Conservation (phyloP, 2,329 filamentous ascomycete species). For the Fonsecaea erecta region DNA sequence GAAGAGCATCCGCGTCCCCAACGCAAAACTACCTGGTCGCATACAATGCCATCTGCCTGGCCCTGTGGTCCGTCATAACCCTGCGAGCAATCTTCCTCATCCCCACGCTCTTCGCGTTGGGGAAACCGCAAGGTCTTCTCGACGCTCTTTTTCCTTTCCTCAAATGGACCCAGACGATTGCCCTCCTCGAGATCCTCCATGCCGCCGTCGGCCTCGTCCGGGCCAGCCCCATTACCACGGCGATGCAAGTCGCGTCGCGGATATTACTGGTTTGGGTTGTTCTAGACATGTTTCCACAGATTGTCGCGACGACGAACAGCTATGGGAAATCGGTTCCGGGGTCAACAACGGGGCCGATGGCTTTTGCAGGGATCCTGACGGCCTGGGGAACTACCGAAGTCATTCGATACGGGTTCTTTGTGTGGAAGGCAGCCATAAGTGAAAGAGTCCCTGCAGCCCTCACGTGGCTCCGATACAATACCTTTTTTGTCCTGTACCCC, state of each 20-base stretch:
- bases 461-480: constrained; percentile 81
- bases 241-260: constrained; percentile 86
- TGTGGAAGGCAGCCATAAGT: constrained; percentile 65
- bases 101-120: constrained; percentile 56
- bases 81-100: constrained; percentile 67
- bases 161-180: constrained; percentile 77
- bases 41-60: constrained; percentile 81
- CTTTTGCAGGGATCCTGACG: constrained; percentile 60
- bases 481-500: constrained; percentile 91
- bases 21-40: constrained; percentile 71
- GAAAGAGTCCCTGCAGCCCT: constrained; percentile 65
- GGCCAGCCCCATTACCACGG: constrained; percentile 80
- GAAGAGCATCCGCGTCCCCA: background rate
- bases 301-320: constrained; percentile 64
- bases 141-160: constrained; percentile 52
- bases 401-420: constrained; percentile 91
- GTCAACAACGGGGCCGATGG: constrained; percentile 36
- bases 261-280: constrained; percentile 89
- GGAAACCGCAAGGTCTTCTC: constrained; percentile 50
- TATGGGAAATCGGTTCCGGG: constrained; percentile 31
- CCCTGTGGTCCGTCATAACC: constrained; percentile 79
- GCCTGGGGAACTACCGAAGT: constrained; percentile 93
- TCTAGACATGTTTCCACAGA: constrained; percentile 72
- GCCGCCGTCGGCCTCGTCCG: constrained; percentile 79
- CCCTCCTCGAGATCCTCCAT: constrained; percentile 82